Base-by-base conservation (phyloP, 306 rosid species). In the Cucurbita moschata region DNA sequence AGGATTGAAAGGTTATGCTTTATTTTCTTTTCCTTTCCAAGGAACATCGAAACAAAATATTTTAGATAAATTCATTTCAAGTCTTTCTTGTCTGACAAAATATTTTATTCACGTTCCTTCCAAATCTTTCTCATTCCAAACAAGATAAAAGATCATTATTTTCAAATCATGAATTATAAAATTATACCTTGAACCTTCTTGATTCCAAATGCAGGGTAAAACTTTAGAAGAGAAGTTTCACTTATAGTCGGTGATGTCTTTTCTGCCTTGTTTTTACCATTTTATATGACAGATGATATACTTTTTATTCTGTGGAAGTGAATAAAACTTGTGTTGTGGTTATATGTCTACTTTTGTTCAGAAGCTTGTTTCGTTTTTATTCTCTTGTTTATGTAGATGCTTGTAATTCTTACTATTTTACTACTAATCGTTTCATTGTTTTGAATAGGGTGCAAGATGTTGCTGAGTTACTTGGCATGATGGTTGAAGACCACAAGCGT, bases 381-480 rank as follows among this genome's bases (percentile, higher is more conserved):
- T 58, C 40, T 73, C 18, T 73, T 14, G 4, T 15, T 55, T 26
- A 73, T 23, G 35, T 59, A 4, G 2, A 60, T 51, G 57, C 10
- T 54, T 35, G 49, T 5, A 72, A 54, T 62, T 12, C 72, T 66
- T 19, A 47, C 43, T n/a, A 44, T 64, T 78, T 61, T 54, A 61
- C 64, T 37, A 14, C 38, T 9, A 10, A 5, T 18, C 14, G 7
- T 67, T n/a, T 18, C 38, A 7, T 56, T 39, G 43, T 44, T 46
- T 80, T 71, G 35, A 37, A 23, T 74, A 93, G 98, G 83, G 92
- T 93, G 55, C 97, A 93, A 85, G 97, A 93, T 86, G 97, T 93
- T 80, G 92, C 97, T n/a, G 98, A 93, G 88, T 81, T 93, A 75
- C 97, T 93, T 64, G 97, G 98, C 81, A 88, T 88, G 97, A 93